These are phyloP conservation scores for Dictyostelium capitatum DNA, from an alignment of 78 protist genomes.

Conservation along the genomic window DNA sequence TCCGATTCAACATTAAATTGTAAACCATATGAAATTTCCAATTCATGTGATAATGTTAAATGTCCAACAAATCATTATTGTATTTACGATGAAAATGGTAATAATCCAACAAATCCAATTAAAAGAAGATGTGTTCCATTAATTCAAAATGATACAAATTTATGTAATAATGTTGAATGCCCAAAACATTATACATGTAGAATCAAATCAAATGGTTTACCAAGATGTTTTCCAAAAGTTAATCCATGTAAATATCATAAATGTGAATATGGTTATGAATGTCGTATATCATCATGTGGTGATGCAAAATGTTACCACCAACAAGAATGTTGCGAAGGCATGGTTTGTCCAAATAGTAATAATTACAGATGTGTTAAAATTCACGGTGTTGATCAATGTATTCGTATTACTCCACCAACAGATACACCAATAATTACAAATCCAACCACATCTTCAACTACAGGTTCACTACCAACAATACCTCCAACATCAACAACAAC, in stretches of 20 bases:
- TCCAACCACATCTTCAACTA: not conserved
- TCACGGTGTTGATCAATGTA: not conserved
- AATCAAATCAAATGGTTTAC: constrained; percentile 15
- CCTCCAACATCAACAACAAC: not conserved
- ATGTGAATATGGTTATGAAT: not conserved
- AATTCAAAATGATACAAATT: not conserved
- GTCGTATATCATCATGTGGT: constrained; percentile 1
- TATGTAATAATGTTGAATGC: constrained; percentile 11
- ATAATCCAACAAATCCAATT: not conserved
- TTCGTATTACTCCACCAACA: not conserved
- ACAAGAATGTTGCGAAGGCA: constrained; percentile 24
- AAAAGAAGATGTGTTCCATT: not conserved
- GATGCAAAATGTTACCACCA: not conserved
- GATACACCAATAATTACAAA: not conserved
- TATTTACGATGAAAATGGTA: not conserved
- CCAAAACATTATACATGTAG: not conserved
- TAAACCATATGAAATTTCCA: not conserved
- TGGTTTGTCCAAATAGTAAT: not conserved
- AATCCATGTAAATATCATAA: not conserved
- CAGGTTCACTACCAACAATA: not conserved
- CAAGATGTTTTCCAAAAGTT: constrained; percentile 15
- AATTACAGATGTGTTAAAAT: not conserved
- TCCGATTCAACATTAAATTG: not conserved
- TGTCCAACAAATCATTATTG: constrained; percentile 17
- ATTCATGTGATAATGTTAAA: not conserved